Percentiles rank a stretch among this genome's conserved stretches.
These are phyloP conservation scores for Coriolopsis trogii DNA, from an alignment of 1,284 basidiomycete genomes.

Conservation along the genomic window DNA sequence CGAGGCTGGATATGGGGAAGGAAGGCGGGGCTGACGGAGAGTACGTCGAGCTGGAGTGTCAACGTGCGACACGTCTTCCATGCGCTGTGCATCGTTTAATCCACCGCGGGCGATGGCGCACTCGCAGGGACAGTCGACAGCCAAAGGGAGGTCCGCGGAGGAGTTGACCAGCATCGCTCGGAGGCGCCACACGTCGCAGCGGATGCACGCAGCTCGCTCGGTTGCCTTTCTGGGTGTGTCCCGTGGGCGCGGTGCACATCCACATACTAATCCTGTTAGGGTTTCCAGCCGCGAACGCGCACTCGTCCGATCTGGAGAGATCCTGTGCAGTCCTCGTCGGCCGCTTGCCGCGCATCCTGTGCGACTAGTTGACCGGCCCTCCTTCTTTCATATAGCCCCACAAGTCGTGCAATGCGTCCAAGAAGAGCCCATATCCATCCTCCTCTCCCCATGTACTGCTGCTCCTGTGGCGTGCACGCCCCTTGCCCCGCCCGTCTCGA, in stretches of 20 bases:
- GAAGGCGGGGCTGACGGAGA: too few relatives aligned
- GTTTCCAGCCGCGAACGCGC: neutral
- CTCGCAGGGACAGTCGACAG: neutral
- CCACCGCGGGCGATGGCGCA: neutral
- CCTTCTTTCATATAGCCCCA: slow-evolving; percentile 11
- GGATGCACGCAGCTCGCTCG: too few relatives aligned
- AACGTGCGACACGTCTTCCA: too few relatives aligned
- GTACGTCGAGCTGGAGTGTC: too few relatives aligned
- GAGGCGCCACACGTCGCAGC: too few relatives aligned
- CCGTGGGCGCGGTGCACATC: too few relatives aligned
- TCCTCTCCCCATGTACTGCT: neutral
- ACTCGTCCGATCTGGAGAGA: neutral
- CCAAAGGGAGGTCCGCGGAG: slow-evolving; percentile 1
- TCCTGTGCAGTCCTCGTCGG: neutral
- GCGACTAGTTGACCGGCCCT: neutral
- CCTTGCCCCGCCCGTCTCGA: too few relatives aligned
- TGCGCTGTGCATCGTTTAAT: neutral
- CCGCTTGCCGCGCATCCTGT: neutral
- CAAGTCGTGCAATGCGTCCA: neutral
- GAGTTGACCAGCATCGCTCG: neutral
- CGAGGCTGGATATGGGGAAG: too few relatives aligned
- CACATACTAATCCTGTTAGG: neutral
- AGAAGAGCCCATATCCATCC: neutral
- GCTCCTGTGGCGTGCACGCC: neutral
- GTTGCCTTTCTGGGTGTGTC: too few relatives aligned